Evolutionary conservation across 768 basidiomycete species (phyloP).

Genomic region (Jaapia argillacea): DNA sequence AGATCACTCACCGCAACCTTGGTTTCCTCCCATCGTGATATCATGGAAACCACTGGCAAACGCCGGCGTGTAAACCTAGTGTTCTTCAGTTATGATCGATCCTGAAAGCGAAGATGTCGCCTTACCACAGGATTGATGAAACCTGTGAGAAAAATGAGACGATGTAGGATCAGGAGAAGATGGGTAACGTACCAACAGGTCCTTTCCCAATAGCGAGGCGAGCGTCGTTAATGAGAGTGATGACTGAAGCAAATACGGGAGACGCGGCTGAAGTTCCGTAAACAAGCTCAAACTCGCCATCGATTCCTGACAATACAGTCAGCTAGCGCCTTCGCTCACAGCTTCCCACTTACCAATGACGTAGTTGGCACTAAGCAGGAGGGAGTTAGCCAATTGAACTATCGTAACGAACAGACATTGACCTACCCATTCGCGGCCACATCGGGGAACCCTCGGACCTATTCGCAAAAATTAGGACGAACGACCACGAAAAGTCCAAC

Average conservation of each 20-base stretch:
- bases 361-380: slow-evolving; percentile 18
- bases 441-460: slow-evolving; percentile 20
- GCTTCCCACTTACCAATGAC: slow-evolving; percentile 9
- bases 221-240: slow-evolving; percentile 27
- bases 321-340: not conserved
- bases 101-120: not conserved
- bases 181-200: slow-evolving; percentile 15
- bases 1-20: slow-evolving; percentile 9
- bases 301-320: slow-evolving; percentile 10
- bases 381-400: not conserved
- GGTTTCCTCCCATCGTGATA: slow-evolving; percentile 14
- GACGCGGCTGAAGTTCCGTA: slow-evolving; percentile 28
- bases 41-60: slow-evolving; percentile 16
- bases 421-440: slow-evolving; percentile 24
- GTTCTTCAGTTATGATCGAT: not conserved
- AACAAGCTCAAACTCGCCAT: slow-evolving; percentile 20
- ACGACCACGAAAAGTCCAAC: not conserved
- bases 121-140: slow-evolving; percentile 57
- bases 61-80: slow-evolving; percentile 11
- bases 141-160: slow-evolving; percentile 3
- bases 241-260: slow-evolving; percentile 22
- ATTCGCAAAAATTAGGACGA: slow-evolving; percentile 1
- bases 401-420: not conserved
- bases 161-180: not conserved
- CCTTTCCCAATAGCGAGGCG: slow-evolving; percentile 23